Conservation (phyloP, 495 filamentous ascomycete species). For the Daldinia vernicosa region DNA sequence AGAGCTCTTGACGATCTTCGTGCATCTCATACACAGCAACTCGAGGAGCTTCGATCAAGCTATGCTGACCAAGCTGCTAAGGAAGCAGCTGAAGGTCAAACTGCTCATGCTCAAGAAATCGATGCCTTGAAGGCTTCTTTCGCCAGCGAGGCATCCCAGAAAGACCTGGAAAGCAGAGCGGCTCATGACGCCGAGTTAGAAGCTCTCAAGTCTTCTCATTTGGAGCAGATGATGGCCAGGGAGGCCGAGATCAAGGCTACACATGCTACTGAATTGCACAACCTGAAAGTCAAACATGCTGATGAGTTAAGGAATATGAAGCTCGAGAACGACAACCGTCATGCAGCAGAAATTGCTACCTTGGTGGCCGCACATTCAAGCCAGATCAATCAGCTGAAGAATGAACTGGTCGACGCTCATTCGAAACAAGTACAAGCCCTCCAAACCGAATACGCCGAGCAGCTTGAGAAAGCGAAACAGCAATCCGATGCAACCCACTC, state of each 20-base stretch:
- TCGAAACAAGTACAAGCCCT: conserved; percentile 58
- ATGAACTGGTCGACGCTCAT: conserved; percentile 55
- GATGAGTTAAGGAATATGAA: conserved; percentile 48
- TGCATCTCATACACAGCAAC: conserved; percentile 46
- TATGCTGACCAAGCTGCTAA: conserved; percentile 46
- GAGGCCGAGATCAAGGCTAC: conserved; percentile 44
- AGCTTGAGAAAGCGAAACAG: conserved; percentile 47
- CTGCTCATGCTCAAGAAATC: conserved; percentile 30
- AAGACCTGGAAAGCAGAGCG: conserved; percentile 37
- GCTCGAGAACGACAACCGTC: conserved; percentile 43
- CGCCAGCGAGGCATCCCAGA: conserved; percentile 31
- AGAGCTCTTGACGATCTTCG: conserved; percentile 49
- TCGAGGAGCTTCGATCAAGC: conserved; percentile 50
- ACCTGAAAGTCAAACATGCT: conserved; percentile 43
- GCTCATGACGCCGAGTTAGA: conserved; percentile 46
- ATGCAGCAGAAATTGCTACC: conserved; percentile 40
- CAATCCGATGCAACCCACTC: conserved; percentile 44
- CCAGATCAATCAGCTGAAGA: conserved; percentile 50
- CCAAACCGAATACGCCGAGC: conserved; percentile 50
- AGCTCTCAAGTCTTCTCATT: conserved; percentile 41
- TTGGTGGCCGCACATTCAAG: conserved; percentile 37
- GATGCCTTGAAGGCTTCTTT: conserved; percentile 33
- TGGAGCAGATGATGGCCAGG: conserved; percentile 28
- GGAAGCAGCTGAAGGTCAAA: conserved; percentile 31
- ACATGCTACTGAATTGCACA: conserved; percentile 38